Conservation (phyloP, 2,329 filamentous ascomycete genomes). For the Penicillium sp. region DNA sequence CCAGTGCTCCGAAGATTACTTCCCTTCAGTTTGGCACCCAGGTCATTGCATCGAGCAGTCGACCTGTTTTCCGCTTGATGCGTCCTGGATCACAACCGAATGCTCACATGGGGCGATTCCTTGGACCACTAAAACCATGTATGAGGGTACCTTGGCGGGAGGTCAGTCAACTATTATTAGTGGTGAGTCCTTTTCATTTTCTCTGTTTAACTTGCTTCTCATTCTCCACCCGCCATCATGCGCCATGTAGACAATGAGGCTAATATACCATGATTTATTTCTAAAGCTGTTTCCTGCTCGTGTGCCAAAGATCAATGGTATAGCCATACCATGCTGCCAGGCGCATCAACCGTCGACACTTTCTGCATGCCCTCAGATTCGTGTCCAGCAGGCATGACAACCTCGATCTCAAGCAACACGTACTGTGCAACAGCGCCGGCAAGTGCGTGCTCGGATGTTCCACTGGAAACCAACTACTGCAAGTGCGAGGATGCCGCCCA, state of each 20-base stretch:
- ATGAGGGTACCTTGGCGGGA: conserved; percentile 20
- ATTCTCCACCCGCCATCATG: neutral
- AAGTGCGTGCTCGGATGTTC: conserved; percentile 9
- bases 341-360: conserved; percentile 10
- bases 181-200: conserved; percentile 9
- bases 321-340: conserved; percentile 15
- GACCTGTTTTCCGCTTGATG: conserved; percentile 24
- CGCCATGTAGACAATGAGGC: neutral
- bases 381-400: conserved; percentile 27
- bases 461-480: conserved; percentile 17
- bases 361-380: conserved; percentile 25
- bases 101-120: conserved; percentile 24
- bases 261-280: neutral
- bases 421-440: conserved; percentile 21
- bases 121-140: conserved; percentile 20
- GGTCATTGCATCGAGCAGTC: conserved; percentile 22
- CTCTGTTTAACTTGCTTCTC: neutral
- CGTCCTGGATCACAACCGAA: conserved; percentile 23
- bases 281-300: conserved; percentile 21
- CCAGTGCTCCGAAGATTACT: conserved; percentile 20
- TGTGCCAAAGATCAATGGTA: conserved; percentile 25
- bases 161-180: conserved; percentile 20
- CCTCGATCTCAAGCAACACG: conserved; percentile 14
- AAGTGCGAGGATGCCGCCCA: conserved; percentile 14
- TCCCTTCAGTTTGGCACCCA: conserved; percentile 25